These are phyloP conservation scores for Kodamaea sagamina DNA, from an alignment of 805 yeast genomes.

Conservation along the genomic window DNA sequence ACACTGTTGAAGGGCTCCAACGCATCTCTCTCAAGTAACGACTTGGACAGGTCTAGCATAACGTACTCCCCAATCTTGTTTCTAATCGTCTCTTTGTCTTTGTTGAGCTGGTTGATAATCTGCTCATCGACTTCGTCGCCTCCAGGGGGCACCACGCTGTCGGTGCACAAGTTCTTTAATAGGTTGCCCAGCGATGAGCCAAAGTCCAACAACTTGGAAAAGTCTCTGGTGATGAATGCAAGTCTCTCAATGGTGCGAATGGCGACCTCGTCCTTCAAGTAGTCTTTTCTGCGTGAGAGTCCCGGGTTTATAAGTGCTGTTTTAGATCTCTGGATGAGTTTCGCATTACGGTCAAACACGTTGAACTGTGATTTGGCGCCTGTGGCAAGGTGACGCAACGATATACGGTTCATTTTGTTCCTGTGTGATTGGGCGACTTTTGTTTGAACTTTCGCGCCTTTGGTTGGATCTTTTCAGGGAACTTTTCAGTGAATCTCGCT, in stretches of 20 bases:
- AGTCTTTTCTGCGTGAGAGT: slow-evolving; percentile 60
- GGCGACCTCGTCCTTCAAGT: slow-evolving; percentile 74
- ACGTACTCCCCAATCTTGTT: slow-evolving; percentile 53
- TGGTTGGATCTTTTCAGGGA: no score
- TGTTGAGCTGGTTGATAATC: slow-evolving; percentile 43
- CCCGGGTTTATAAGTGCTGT: slow-evolving; percentile 46
- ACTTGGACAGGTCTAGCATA: slow-evolving; percentile 66
- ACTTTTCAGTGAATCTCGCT: no score
- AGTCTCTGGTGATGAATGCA: slow-evolving; percentile 67
- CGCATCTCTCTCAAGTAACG: slow-evolving; percentile 54
- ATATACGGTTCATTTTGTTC: background rate
- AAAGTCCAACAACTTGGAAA: slow-evolving; percentile 63
- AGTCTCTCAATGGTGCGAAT: slow-evolving; percentile 70
- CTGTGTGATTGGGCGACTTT: no score
- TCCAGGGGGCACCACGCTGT: slow-evolving; percentile 23
- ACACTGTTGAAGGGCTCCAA: slow-evolving; percentile 39
- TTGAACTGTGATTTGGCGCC: slow-evolving; percentile 33
- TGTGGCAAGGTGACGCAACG: slow-evolving; percentile 22
- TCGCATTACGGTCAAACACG: slow-evolving; percentile 63
- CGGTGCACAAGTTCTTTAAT: slow-evolving; percentile 41
- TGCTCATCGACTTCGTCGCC: slow-evolving; percentile 39
- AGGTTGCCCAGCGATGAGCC: slow-evolving; percentile 75
- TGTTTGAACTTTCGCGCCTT: no score
- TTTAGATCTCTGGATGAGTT: slow-evolving; percentile 58
- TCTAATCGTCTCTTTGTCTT: slow-evolving; percentile 55